A percentile compares a stretch with the other conserved stretches of the same genome.
These are phyloP conservation scores for Canna indica DNA, from an alignment of 176 grass and related monocot species.

Conservation along the genomic window DNA sequence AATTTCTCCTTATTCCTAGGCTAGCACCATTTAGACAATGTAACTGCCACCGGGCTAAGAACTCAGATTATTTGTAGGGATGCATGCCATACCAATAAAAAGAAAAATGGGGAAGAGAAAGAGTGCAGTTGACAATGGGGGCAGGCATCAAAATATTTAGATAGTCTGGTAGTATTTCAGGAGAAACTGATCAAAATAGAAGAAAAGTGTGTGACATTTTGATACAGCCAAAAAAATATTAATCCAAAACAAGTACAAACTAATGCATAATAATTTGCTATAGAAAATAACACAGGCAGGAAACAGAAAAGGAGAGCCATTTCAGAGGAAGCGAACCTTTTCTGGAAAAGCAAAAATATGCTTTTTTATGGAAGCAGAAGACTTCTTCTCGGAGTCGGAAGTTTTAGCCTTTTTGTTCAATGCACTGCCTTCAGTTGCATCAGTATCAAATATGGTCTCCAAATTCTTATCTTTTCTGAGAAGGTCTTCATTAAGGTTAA, in stretches of 20 bases:
- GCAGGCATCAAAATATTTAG: not conserved
- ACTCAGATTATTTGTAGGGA: not conserved
- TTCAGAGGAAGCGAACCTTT: conserved; percentile 62
- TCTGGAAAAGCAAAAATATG: conserved; percentile 68
- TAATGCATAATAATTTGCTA: not conserved
- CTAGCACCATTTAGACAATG: not conserved
- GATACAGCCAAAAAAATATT: too few relatives aligned
- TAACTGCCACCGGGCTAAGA: not conserved
- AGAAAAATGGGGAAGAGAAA: too few relatives aligned
- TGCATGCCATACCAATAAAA: not conserved
- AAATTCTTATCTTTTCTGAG: conserved; percentile 33
- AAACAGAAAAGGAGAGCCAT: not conserved
- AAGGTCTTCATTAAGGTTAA: conserved; percentile 64
- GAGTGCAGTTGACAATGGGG: too few relatives aligned
- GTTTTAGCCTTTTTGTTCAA: conserved; percentile 28
- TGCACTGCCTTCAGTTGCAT: conserved; percentile 24
- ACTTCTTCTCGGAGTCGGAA: conserved; percentile 38
- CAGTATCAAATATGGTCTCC: conserved; percentile 23
- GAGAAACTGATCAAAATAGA: too few relatives aligned
- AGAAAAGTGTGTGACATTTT: too few relatives aligned
- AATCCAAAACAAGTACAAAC: too few relatives aligned
- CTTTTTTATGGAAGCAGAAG: conserved; percentile 60
- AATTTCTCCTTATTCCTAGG: not conserved
- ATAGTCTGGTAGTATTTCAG: too few relatives aligned
- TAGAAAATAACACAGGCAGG: not conserved